Base-by-base conservation (phyloP, 257 asterid genomes). In the Hygrophila difformis region DNA sequence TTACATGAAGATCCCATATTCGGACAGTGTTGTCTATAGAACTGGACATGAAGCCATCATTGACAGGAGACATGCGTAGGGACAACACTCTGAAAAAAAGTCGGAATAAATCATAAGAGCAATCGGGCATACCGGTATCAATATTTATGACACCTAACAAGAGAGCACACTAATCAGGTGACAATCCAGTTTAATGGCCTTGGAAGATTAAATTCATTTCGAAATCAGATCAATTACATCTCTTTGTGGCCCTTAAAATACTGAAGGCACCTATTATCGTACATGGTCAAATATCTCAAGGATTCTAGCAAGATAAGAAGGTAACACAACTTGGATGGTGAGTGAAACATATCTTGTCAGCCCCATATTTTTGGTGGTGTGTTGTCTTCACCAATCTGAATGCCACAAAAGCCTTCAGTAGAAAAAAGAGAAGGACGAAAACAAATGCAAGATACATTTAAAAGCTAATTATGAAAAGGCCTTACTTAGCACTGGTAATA, bases 31-130 rank as follows among this genome's bases (percentile, higher is more conserved):
- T 96, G 60, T 91, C 96, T 59, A 91, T 82, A 68, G 98, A 91
- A 55, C 96, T 96, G 24, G 98, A 85, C 98, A 91, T 82, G 77
- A 91, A 91, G 64, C 88, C 61, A 53, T 89, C 98, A 22, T 91
- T 80, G 51, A 86, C 69, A 0, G 98, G 96, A 64, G 93, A 89
- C 96, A 89, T 89, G 81, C 96, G 79, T 57, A 89, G 68, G 19
- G 96, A 89, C 56, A 80, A 93, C 57, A 91, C 88, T 87, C 98
- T 91, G 53, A 45, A 61, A 29, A 52, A 40, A 66, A 55, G 8
- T 41, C 48, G 41, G 46, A 49, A 44, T 55, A 49, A 20, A 53
- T 13, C 22, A 47, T 28, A 18, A 43, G 24, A 45, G 47, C 35
- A 5, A 36, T 31, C 56, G 55, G 56, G 4, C 31, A 26, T 26